phyloP scores from a whole-genome alignment of 2,329 filamentous ascomycete species.

The Zymoseptoria passerinii region DNA sequence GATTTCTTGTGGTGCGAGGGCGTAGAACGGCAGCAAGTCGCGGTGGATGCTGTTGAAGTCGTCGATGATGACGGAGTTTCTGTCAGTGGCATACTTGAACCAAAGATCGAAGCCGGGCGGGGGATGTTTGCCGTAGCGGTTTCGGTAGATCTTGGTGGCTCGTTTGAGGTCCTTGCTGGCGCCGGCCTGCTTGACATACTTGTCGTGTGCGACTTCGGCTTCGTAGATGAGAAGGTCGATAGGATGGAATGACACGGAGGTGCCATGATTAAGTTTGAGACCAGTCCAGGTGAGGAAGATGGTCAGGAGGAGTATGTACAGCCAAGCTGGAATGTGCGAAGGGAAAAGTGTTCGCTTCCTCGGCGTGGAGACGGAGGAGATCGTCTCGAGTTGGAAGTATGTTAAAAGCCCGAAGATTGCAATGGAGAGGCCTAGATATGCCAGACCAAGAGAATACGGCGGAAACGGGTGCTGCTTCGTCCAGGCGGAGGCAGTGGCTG shows the following conservation, averaged over 20 bases:
- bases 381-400: slow-evolving; percentile 21
- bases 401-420: slow-evolving; percentile 25
- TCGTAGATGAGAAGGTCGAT: slow-evolving; percentile 48
- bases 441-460: slow-evolving; percentile 15
- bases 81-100: slow-evolving; percentile 48
- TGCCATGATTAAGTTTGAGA: slow-evolving; percentile 35
- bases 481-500: slow-evolving; percentile 28
- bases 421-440: slow-evolving; percentile 17
- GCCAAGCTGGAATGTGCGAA: slow-evolving; percentile 18
- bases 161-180: slow-evolving; percentile 41
- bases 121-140: slow-evolving; percentile 46
- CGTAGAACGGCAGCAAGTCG: slow-evolving; percentile 49
- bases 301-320: slow-evolving; percentile 33
- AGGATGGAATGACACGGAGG: slow-evolving; percentile 41
- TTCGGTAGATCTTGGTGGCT: slow-evolving; percentile 45
- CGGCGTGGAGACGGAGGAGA: slow-evolving; percentile 3
- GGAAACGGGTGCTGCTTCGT: slow-evolving; percentile 27
- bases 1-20: slow-evolving; percentile 43
- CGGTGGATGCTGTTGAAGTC: slow-evolving; percentile 53
- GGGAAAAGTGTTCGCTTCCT: slow-evolving; percentile 7
- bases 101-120: slow-evolving; percentile 54
- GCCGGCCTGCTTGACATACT: slow-evolving; percentile 41
- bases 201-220: slow-evolving; percentile 41
- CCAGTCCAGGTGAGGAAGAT: slow-evolving; percentile 37
- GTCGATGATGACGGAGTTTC: slow-evolving; percentile 48